Percentiles rank a stretch among this genome's conserved stretches.
phyloP scores from a whole-genome alignment of 164 flowering plant genomes.

The Litsea cubeba region DNA sequence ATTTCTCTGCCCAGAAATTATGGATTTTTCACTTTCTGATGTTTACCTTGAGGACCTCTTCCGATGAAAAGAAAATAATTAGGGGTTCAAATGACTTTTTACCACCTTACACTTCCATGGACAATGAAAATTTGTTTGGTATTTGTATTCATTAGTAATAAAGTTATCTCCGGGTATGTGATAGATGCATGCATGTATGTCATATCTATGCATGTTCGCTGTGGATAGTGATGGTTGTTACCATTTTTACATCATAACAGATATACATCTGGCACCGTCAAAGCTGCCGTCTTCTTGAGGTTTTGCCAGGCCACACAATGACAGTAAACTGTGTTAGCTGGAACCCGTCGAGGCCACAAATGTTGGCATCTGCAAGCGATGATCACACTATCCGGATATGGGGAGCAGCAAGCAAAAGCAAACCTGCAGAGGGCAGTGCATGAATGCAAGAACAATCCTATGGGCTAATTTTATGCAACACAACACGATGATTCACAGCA shows the following conservation, averaged over 20 bases:
- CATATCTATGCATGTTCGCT: too few relatives aligned
- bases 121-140: too few relatives aligned
- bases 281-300: constrained; percentile 51
- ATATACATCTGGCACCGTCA: constrained; percentile 82
- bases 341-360: constrained; percentile 62
- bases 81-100: too few relatives aligned
- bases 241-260: constrained; percentile 26
- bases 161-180: too few relatives aligned
- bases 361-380: constrained; percentile 95
- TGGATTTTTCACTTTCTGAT: too few relatives aligned
- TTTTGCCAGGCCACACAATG: constrained; percentile 64
- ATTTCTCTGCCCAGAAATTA: too few relatives aligned
- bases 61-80: too few relatives aligned
- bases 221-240: too few relatives aligned
- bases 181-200: too few relatives aligned
- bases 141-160: too few relatives aligned
- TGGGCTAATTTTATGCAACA: constrained; percentile 2
- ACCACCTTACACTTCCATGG: too few relatives aligned
- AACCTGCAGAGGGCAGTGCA: constrained; percentile 4
- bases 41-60: too few relatives aligned
- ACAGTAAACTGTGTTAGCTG: constrained; percentile 93
- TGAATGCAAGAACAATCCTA: neutral
- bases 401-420: constrained; percentile 47
- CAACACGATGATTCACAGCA: neutral
- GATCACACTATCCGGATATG: constrained; percentile 89